phyloP scores from a whole-genome alignment of 1,284 basidiomycete genomes.

The Baeospora myosura region DNA sequence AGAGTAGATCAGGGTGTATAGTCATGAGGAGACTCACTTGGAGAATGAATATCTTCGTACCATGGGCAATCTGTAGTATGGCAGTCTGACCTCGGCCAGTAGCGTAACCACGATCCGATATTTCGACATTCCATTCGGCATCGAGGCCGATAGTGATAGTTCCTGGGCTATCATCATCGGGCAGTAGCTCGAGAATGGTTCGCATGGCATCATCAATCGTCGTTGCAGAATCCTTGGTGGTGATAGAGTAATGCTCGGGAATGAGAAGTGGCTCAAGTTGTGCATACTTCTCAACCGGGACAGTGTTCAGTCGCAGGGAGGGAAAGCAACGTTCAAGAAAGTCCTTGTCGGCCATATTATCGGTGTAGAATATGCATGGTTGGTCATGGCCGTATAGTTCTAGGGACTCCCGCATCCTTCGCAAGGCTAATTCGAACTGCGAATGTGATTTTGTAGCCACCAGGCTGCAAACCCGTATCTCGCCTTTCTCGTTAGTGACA shows the following conservation, averaged over 20 bases:
- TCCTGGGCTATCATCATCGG: conserved; percentile 5
- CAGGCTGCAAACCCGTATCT: conserved; percentile 20
- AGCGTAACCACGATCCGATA: conserved; percentile 1
- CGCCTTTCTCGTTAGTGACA: conserved; percentile 21
- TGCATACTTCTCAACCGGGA: conserved; percentile 7
- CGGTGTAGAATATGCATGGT: conserved; percentile 18
- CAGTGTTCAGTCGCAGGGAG: conserved; percentile 15
- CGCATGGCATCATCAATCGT: conserved; percentile 14
- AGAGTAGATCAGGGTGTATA: no score
- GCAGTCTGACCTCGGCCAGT: conserved; percentile 5
- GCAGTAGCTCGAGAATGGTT: conserved; percentile 14
- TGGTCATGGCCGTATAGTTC: conserved; percentile 17
- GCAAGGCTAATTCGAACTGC: conserved; percentile 19
- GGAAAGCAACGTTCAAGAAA: conserved; percentile 21
- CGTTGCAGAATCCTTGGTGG: conserved; percentile 7
- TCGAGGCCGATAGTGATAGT: conserved; percentile 14
- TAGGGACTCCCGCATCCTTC: conserved; percentile 15
- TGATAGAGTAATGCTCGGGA: conserved; percentile 1
- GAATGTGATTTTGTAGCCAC: conserved; percentile 24
- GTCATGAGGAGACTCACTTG: neutral
- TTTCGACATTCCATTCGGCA: conserved; percentile 12
- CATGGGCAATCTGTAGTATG: conserved; percentile 8
- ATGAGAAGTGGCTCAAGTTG: conserved; percentile 8
- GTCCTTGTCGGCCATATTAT: conserved; percentile 21
- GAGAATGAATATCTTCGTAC: neutral